Evolutionary conservation across 805 yeast species (phyloP).

Genomic region (Schwanniomyces occidentalis): DNA sequence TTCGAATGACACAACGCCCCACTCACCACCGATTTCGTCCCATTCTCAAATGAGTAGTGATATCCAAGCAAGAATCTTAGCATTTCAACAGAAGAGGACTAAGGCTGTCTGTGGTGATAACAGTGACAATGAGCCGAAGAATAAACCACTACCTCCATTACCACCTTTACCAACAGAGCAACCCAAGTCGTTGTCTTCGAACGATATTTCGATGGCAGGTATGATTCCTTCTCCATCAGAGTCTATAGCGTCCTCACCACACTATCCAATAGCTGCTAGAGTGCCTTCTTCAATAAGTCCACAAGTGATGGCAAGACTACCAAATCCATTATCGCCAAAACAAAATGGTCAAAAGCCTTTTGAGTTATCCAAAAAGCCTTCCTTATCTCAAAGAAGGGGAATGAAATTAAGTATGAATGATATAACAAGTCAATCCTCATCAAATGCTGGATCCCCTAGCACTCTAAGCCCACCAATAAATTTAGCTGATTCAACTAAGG

Average conservation of each 20-base stretch:
- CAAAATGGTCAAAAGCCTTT: conserved; percentile 9
- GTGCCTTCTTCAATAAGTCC: not conserved
- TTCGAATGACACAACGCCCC: conserved; percentile 5
- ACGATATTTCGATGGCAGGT: conserved; percentile 9
- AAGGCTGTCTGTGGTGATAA: conserved; percentile 15
- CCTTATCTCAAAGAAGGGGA: conserved; percentile 56
- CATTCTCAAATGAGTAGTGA: conserved; percentile 56
- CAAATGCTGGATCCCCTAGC: conserved; percentile 15
- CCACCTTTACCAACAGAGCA: conserved; percentile 11
- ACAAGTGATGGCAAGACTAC: conserved; percentile 1
- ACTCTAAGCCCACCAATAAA: conserved; percentile 13
- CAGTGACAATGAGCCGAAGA: not conserved
- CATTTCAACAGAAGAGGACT: conserved; percentile 78
- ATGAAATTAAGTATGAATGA: conserved; percentile 48
- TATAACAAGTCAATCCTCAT: conserved; percentile 20
- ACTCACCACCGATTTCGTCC: conserved; percentile 12
- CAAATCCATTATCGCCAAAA: conserved; percentile 1
- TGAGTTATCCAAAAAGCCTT: conserved; percentile 35
- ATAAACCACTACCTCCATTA: conserved; percentile 29
- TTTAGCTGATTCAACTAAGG: conserved; percentile 4
- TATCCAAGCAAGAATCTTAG: conserved; percentile 82
- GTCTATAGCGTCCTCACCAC: too few relatives aligned
- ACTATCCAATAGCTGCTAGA: not conserved
- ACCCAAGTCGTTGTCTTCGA: conserved; percentile 15
- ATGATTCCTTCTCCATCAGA: conserved; percentile 1